Evolutionary conservation across 2,329 filamentous ascomycete species (phyloP), one percentile per base, ranked within the genome.

Genomic region (Cercospora sp.): DNA sequence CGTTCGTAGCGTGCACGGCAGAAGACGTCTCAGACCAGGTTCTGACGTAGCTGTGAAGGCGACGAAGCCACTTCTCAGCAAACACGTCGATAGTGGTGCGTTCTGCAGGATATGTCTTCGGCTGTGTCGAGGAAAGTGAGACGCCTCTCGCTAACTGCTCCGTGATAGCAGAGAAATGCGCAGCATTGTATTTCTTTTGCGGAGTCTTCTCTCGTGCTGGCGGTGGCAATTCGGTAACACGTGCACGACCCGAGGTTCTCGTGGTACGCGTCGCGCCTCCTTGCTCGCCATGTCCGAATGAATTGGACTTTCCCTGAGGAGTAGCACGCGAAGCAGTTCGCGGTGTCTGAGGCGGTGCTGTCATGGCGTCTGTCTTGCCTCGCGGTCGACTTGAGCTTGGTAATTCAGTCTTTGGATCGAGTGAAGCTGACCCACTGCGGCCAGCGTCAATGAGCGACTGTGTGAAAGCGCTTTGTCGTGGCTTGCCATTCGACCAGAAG

Each of bases 31-130:
- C 60, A 13, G 60, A 62, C 60, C 60, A 62, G 24, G 26, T 30
- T 30, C 60, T 21, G 24, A 62, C 18, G 43, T 62, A 62, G 60
- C 60, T 18, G 28, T 62, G 60, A 62, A 51, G n/a, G 40, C 40
- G 60, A 21, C 6, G 43, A 10, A 62, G 60, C 60, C 60, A 62
- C 40, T 62, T 62, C 2, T 34, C 28, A 26, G 40, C 60, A 32
- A 62, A 62, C 12, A 30, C 13, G 13, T 49, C 37, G 37, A 18
- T 13, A 49, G 60, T 21, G n/a, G 43, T 32, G 3, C 40, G 60
- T 32, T 62, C 43, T 12, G 43, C 24, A 51, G 60, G 34, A 32
- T 62, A 62, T 10, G 60, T 21, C 28, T 32, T 51, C 18, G 37
- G n/a, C n/a, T 30, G 24, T 28, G n/a, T 30, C 30, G 37, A 26